phyloP scores from a whole-genome alignment of 2,329 filamentous ascomycete species.

The Penicillium sp. region DNA sequence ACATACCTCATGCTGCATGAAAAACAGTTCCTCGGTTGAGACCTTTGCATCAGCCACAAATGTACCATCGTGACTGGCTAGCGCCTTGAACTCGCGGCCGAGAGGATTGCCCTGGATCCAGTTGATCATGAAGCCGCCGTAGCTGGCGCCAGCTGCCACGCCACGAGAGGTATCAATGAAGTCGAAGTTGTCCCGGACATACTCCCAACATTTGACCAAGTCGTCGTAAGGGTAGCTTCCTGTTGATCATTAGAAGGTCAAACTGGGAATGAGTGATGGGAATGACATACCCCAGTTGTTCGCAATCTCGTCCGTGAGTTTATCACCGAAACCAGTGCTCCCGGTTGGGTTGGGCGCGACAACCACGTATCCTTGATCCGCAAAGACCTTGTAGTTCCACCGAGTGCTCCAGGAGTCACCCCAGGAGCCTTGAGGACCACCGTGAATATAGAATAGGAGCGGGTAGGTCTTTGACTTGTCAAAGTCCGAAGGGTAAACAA shows the following conservation, averaged over 20 bases:
- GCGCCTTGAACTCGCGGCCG: slow-evolving; percentile 78
- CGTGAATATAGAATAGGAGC: slow-evolving; percentile 75
- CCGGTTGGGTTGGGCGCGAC: slow-evolving; percentile 81
- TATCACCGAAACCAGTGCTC: slow-evolving; percentile 77
- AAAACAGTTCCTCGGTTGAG: slow-evolving; percentile 52
- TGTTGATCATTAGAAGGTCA: slow-evolving; percentile 9
- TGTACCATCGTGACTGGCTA: slow-evolving; percentile 85
- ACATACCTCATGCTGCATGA: slow-evolving; percentile 47
- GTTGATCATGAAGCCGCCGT: slow-evolving; percentile 54
- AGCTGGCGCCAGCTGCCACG: slow-evolving; percentile 43
- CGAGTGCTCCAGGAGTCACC: slow-evolving; percentile 72
- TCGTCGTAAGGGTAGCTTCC: slow-evolving; percentile 67
- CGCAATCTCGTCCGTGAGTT: slow-evolving; percentile 71
- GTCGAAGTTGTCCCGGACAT: slow-evolving; percentile 50
- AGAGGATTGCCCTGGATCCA: slow-evolving; percentile 89
- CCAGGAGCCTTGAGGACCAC: slow-evolving; percentile 77
- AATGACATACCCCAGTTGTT: slow-evolving; percentile 67
- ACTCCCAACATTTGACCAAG: slow-evolving; percentile 72
- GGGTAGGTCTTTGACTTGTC: slow-evolving; percentile 71
- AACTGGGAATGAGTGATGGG: too few relatives aligned
- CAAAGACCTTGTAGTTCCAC: slow-evolving; percentile 84
- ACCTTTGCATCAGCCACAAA: slow-evolving; percentile 61
- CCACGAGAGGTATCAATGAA: slow-evolving; percentile 40
- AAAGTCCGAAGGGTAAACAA: slow-evolving; percentile 55
- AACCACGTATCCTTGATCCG: slow-evolving; percentile 82